phyloP scores from a whole-genome alignment of 306 rosid genomes.

The Castanea crenata region DNA sequence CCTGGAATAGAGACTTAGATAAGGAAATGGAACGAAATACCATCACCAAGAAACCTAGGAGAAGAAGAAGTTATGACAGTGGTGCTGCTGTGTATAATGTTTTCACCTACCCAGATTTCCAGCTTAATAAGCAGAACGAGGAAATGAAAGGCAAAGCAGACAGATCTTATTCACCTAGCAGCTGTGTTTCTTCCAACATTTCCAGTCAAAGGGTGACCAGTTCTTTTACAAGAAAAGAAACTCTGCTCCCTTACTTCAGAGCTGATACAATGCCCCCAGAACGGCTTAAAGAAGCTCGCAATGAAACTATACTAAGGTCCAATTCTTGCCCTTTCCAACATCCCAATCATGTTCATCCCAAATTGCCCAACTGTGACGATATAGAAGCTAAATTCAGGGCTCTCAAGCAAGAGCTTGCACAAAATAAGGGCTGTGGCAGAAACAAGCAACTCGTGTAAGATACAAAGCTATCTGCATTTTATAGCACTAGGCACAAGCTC shows the following conservation, averaged over 20 bases:
- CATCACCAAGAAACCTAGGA: conserved; percentile 15
- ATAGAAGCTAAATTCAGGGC: conserved; percentile 61
- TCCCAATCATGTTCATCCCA: conserved; percentile 78
- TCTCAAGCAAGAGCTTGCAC: conserved; percentile 48
- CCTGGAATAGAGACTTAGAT: conserved; percentile 12
- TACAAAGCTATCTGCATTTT: not conserved
- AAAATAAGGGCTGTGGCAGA: conserved; percentile 10
- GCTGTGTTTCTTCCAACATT: conserved; percentile 6
- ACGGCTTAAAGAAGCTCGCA: conserved; percentile 20
- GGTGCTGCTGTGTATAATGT: conserved; percentile 26
- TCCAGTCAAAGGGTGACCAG: conserved; percentile 5
- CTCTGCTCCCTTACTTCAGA: conserved; percentile 38
- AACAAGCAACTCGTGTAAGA: not conserved
- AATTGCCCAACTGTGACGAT: conserved; percentile 73
- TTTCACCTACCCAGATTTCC: conserved; percentile 31
- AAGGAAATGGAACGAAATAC: conserved; percentile 22
- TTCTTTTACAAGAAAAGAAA: conserved; percentile 29
- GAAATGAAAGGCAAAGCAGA: conserved; percentile 12
- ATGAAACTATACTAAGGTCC: conserved; percentile 47
- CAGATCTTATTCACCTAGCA: conserved; percentile 2
- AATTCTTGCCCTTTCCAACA: conserved; percentile 47
- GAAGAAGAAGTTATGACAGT: conserved; percentile 26
- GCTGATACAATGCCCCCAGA: conserved; percentile 61
- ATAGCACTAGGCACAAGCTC: not conserved
- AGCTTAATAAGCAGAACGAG: conserved; percentile 18